Conservation (phyloP, 106 monocot genomes). For the Ottelia alismoides region DNA sequence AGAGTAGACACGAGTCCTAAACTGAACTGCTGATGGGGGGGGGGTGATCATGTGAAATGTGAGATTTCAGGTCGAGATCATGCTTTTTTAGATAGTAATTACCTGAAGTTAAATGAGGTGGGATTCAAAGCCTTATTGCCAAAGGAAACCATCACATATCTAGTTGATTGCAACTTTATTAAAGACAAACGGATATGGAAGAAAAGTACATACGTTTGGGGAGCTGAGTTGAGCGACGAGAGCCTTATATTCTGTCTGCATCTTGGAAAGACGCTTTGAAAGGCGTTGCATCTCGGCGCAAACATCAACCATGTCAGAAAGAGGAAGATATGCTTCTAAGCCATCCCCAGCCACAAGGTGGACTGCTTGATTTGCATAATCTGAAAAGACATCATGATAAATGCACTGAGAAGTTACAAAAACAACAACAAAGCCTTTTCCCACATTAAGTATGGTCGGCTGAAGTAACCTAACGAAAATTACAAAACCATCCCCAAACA, state of each 20-base stretch:
- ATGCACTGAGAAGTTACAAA: background rate
- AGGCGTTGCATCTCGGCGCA: slow-evolving; percentile 73
- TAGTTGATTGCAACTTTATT: background rate
- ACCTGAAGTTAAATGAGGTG: no score
- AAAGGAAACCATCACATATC: no score
- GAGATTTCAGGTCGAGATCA: no score
- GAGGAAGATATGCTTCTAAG: slow-evolving; percentile 87
- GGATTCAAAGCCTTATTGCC: background rate
- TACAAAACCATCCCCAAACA: no score
- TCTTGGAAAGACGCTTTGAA: slow-evolving; percentile 77
- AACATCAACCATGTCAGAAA: slow-evolving; percentile 92
- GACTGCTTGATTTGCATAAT: slow-evolving; percentile 68
- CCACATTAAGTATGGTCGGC: no score
- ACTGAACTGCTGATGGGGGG: no score
- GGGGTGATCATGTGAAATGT: no score
- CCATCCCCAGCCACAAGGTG: slow-evolving; percentile 88
- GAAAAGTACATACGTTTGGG: slow-evolving; percentile 58
- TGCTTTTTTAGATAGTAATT: no score
- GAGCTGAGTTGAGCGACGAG: slow-evolving; percentile 75
- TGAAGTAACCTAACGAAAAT: no score
- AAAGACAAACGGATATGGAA: no score
- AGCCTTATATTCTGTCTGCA: slow-evolving; percentile 83
- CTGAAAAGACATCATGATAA: slow-evolving; percentile 19
- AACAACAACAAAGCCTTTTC: no score
- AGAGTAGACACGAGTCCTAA: no score